Percentiles rank a stretch among this genome's conserved stretches.
Conservation (phyloP, 2,329 filamentous ascomycete genomes). For the Blastomyces gilchristii region DNA sequence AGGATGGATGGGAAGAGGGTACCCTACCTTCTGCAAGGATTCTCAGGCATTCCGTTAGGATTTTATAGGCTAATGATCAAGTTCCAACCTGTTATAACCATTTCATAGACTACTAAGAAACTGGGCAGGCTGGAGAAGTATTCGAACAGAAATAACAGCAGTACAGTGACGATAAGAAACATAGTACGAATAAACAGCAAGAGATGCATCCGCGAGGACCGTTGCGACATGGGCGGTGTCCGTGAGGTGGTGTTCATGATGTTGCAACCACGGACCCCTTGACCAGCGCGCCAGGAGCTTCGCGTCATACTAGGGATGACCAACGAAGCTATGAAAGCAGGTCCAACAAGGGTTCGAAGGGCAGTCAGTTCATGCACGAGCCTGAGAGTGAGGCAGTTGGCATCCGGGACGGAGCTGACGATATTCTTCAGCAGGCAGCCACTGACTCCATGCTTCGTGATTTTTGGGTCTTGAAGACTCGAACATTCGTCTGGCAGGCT, state of each 20-base stretch:
- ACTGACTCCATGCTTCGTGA: too few relatives aligned
- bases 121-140: constrained; percentile 17
- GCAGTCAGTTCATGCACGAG: not conserved
- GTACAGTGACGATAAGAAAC: constrained; percentile 4
- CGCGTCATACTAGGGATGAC: constrained; percentile 41
- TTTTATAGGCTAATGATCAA: constrained; percentile 45
- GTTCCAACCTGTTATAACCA: constrained; percentile 43
- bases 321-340: constrained; percentile 43
- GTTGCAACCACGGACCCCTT: constrained; percentile 19
- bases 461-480: not conserved
- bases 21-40: constrained; percentile 31
- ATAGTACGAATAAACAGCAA: not conserved
- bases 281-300: constrained; percentile 39
- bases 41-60: constrained; percentile 43
- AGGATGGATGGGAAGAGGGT: constrained; percentile 39
- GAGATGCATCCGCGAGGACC: constrained; percentile 45
- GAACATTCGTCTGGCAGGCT: not conserved
- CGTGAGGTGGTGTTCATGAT: constrained; percentile 32
- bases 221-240: constrained; percentile 42
- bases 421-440: not conserved
- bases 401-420: not conserved
- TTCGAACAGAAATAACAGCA: not conserved
- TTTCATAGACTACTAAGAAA: not conserved
- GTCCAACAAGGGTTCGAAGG: constrained; percentile 46
- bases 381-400: not conserved